A percentile compares a stretch with the other conserved stretches of the same genome.
These are phyloP conservation scores for Chlorella sp. DNA, from an alignment of 139 green algal species.

Conservation along the genomic window DNA sequence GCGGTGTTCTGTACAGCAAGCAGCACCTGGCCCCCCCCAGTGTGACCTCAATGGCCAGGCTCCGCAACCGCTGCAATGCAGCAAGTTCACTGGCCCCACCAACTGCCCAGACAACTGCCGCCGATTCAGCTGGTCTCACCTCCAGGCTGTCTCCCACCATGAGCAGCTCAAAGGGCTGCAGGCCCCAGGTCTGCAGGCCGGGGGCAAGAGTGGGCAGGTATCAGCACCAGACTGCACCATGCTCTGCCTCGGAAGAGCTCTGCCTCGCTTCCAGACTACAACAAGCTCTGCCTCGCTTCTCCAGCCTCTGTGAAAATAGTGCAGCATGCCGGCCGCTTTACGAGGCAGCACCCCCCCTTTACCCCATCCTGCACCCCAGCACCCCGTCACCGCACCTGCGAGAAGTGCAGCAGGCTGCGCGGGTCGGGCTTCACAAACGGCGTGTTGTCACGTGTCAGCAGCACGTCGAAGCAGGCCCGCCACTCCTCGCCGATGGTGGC, in stretches of 20 bases:
- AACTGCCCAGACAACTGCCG: too few species aligned
- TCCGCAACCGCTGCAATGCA: too few species aligned
- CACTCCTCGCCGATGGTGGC: slow-evolving; percentile 61
- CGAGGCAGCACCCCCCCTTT: background rate
- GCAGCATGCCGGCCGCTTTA: too few species aligned
- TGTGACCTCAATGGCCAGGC: too few species aligned
- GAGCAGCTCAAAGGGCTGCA: slow-evolving; percentile 58
- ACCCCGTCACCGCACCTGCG: slow-evolving; percentile 44
- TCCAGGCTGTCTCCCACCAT: slow-evolving; percentile 75
- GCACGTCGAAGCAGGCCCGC: slow-evolving; percentile 54
- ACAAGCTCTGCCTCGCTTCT: too few species aligned
- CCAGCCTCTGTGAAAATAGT: too few species aligned
- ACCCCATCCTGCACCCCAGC: background rate
- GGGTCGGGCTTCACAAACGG: slow-evolving; percentile 77
- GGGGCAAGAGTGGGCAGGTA: background rate
- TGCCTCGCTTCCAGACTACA: too few species aligned
- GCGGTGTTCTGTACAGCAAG: too few species aligned
- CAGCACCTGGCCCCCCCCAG: too few species aligned
- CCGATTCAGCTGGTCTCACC: too few species aligned
- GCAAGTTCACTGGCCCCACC: too few species aligned
- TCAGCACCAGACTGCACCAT: background rate
- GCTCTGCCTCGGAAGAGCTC: too few species aligned
- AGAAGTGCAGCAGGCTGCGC: slow-evolving; percentile 66
- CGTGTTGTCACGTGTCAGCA: slow-evolving; percentile 70
- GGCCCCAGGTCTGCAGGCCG: slow-evolving; percentile 46